Conservation (phyloP, 1,139 yeast genomes). For the Zygosaccharomyces sapae region DNA sequence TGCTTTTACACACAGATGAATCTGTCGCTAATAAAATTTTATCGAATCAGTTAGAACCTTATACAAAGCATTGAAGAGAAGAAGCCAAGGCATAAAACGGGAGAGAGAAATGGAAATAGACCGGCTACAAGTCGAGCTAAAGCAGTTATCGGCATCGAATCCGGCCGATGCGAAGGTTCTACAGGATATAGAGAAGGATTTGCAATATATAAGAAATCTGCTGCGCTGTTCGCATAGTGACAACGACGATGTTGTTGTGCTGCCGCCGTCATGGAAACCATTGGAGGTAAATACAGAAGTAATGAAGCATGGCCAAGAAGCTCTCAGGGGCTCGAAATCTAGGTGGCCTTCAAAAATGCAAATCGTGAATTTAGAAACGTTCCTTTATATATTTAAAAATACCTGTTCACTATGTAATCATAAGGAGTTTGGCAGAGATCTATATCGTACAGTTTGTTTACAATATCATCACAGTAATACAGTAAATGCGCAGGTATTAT, state of each 20-base stretch:
- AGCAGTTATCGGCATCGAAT: background rate
- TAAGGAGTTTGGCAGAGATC: slow-evolving; percentile 31
- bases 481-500: slow-evolving; percentile 32
- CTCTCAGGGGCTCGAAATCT: slow-evolving; percentile 1
- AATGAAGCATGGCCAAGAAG: slow-evolving; percentile 1
- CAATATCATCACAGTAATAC: slow-evolving; percentile 29
- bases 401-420: slow-evolving; percentile 18
- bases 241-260: background rate
- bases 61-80: background rate
- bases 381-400: slow-evolving; percentile 9
- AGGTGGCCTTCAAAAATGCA: too few relatives aligned
- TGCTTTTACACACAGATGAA: slow-evolving; percentile 39
- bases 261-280: background rate
- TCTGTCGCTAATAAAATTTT: background rate
- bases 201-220: slow-evolving; percentile 3
- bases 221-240: too few relatives aligned
- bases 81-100: too few relatives aligned
- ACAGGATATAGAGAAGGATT: slow-evolving; percentile 11
- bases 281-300: slow-evolving; percentile 6
- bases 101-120: too few relatives aligned
- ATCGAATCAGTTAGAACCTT: slow-evolving; percentile 6
- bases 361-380: slow-evolving; percentile 10
- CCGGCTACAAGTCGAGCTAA: too few relatives aligned
- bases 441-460: slow-evolving; percentile 26
- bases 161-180: slow-evolving; percentile 24